Conservation (phyloP, 78 protist genomes). For the Guillardia theta region DNA sequence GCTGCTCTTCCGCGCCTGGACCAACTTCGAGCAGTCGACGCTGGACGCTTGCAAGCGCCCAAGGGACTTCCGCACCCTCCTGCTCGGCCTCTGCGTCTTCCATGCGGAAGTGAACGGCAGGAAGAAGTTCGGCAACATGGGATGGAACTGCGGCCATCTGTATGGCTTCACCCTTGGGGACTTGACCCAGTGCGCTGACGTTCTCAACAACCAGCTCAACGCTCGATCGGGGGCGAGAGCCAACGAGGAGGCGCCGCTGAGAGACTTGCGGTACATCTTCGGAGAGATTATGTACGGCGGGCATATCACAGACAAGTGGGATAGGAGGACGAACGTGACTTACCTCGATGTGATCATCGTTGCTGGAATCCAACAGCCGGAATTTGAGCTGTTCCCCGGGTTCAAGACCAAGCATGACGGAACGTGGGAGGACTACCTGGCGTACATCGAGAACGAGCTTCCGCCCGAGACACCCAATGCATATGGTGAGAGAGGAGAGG, state of each 20-base stretch:
- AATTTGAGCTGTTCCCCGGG: neutral
- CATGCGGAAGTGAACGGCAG: slow-evolving; percentile 79
- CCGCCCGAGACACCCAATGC: slow-evolving; percentile 6
- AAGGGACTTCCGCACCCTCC: slow-evolving; percentile 46
- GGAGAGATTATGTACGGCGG: slow-evolving; percentile 79
- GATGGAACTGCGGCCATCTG: slow-evolving; percentile 5
- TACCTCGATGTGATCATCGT: slow-evolving; percentile 54
- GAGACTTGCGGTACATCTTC: slow-evolving; percentile 36
- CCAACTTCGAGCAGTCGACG: slow-evolving; percentile 35
- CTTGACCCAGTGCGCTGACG: slow-evolving; percentile 31
- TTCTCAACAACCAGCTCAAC: slow-evolving; percentile 32
- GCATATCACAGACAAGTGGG: slow-evolving; percentile 83
- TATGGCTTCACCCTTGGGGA: slow-evolving; percentile 23
- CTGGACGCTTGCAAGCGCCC: slow-evolving; percentile 11
- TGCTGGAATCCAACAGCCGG: neutral
- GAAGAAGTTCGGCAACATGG: slow-evolving; percentile 76
- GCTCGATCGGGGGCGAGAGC: neutral
- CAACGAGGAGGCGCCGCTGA: neutral
- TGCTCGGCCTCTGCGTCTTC: slow-evolving; percentile 69
- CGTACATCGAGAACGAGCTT: neutral
- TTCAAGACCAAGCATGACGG: neutral
- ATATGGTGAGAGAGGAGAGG: no score
- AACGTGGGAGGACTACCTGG: neutral
- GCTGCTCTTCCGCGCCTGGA: slow-evolving; percentile 47
- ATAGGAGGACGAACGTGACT: slow-evolving; percentile 69